Base-by-base conservation (phyloP, 768 basidiomycete genomes). In the Leccinum broughii region DNA sequence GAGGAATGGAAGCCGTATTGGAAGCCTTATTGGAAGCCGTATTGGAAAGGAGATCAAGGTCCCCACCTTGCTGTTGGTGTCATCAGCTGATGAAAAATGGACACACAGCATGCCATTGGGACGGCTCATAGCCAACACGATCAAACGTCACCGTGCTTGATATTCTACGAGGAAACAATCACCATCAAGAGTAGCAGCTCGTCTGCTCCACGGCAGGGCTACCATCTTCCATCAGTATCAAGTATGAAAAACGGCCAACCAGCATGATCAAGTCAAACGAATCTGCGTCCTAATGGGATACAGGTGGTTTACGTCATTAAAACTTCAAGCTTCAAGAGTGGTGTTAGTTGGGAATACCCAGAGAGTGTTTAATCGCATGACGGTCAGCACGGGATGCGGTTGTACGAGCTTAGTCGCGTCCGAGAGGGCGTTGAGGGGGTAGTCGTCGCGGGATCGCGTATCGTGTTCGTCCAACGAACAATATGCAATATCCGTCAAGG, bases 201-300 rank as follows among this genome's bases (percentile, higher is more conserved):
- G 44, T 54, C 46, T 1, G 46, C 4, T 1, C 17, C 28, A 2
- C 14, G 15, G 8, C 51, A 22, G 0, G 51, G 51, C 55, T 61
- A 37, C 17, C 39, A 28, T 15, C 28, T 35, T 13, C 13, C 14
- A 22, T 57, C 55, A 56, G 51, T 13, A 35, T 10, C 30, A 34
- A 34, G 34, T 5, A 34, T 10, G 34, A 34, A 34, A 34, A 34
- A 13, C 35, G 14, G 35, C 49, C 1, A 7, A 28, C 26, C 20
- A 49, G 9, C 2, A 54, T 49, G 8, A 50, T n/a, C 64, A 65
- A 44, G 24, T 65, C 64, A 8, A 65, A 57, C 13, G 54, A 28
- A 14, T 5, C 39, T 14, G 32, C 55, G 17, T 57, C 26, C 26
- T 8, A 35, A 24, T 35, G 32, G 32, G 48, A 61, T 28, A 1